phyloP scores from a whole-genome alignment of 164 flowering plant genomes.

The Tetracentron sinense region DNA sequence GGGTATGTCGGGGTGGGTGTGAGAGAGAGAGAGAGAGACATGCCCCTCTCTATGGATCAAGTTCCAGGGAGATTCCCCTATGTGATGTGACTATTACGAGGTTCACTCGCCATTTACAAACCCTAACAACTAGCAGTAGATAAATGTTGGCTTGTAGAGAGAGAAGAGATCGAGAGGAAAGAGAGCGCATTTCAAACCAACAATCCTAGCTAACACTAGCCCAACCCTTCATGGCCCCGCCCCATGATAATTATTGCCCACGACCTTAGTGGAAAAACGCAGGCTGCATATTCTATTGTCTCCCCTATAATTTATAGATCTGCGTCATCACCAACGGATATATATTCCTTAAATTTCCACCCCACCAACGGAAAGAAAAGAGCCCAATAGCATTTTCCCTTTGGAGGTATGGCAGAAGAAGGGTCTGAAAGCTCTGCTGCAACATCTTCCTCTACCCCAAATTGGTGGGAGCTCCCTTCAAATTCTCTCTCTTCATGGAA shows the following conservation, averaged over 20 bases:
- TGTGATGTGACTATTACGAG: no score
- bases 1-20: no score
- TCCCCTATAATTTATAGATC: slow-evolving; percentile 27
- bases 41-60: no score
- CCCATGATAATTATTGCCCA: slow-evolving; percentile 43
- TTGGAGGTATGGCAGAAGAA: slow-evolving; percentile 44
- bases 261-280: slow-evolving; percentile 45
- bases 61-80: no score
- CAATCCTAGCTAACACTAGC: slow-evolving; percentile 4
- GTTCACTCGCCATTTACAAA: no score
- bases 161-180: no score
- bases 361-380: slow-evolving; percentile 15
- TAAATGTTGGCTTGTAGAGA: no score
- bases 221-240: slow-evolving; percentile 10
- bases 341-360: slow-evolving; percentile 26
- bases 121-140: no score
- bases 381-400: neutral
- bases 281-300: slow-evolving; percentile 57
- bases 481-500: slow-evolving; percentile 36
- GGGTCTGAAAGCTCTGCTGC: slow-evolving; percentile 40
- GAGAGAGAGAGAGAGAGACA: no score
- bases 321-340: slow-evolving; percentile 33
- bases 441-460: slow-evolving; percentile 35
- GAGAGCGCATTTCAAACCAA: neutral
- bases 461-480: slow-evolving; percentile 46